These are phyloP conservation scores for Claviceps cyperi DNA, from an alignment of 2,329 filamentous ascomycete species.

Conservation along the genomic window DNA sequence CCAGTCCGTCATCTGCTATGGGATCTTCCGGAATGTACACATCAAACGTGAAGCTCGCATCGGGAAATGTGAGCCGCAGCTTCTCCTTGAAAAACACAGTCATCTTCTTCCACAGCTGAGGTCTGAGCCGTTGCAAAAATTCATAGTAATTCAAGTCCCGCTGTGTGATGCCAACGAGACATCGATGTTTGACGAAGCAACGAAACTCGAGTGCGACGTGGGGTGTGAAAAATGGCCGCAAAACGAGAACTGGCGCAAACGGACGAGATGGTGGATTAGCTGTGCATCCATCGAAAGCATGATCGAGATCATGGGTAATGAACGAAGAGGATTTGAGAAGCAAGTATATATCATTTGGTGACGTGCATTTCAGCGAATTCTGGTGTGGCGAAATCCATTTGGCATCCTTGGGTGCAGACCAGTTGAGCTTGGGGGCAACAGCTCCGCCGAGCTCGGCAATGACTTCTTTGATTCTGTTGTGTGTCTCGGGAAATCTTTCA, in stretches of 20 bases:
- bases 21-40: constrained; percentile 69
- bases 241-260: constrained; percentile 66
- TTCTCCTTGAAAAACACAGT: constrained; percentile 63
- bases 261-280: constrained; percentile 23
- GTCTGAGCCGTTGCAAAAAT: constrained; percentile 54
- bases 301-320: constrained; percentile 82
- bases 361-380: constrained; percentile 84
- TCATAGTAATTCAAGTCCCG: constrained; percentile 82
- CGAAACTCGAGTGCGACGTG: constrained; percentile 90
- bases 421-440: constrained; percentile 89
- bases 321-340: constrained; percentile 92
- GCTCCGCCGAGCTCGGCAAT: constrained; percentile 73
- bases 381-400: constrained; percentile 73
- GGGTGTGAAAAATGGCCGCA: constrained; percentile 76
- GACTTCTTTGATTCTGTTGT: constrained; percentile 58
- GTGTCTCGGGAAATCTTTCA: constrained; percentile 53
- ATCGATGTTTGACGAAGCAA: constrained; percentile 78
- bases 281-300: constrained; percentile 66
- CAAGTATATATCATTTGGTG: constrained; percentile 82
- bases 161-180: constrained; percentile 72
- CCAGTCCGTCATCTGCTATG: constrained; percentile 42
- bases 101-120: constrained; percentile 53
- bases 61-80: constrained; percentile 65
- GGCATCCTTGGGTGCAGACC: constrained; percentile 93
- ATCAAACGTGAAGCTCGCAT: constrained; percentile 76